A percentile compares a stretch with the other conserved stretches of the same genome.
phyloP scores from a whole-genome alignment of 83 land plant genomes.

The Diphasiastrum complanatum region DNA sequence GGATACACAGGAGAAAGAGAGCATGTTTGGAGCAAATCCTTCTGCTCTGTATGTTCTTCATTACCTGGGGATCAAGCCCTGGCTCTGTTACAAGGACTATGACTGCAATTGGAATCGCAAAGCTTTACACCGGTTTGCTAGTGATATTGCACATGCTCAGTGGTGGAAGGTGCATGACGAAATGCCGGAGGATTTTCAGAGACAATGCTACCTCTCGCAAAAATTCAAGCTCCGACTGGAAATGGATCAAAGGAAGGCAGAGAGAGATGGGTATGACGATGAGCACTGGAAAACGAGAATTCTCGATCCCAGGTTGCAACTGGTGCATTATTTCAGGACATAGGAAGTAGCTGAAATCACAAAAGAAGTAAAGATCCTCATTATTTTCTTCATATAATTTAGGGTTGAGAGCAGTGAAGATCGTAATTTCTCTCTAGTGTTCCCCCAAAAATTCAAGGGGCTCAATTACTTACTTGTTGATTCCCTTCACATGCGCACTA shows the following conservation, averaged over 20 bases:
- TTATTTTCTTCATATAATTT: too few relatives aligned
- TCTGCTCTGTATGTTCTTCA: constrained; percentile 36
- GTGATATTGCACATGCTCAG: constrained; percentile 6
- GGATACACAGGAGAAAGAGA: constrained; percentile 30
- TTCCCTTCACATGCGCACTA: too few relatives aligned
- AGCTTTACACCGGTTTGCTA: constrained; percentile 6
- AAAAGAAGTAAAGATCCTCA: too few relatives aligned
- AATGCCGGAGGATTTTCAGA: constrained; percentile 1
- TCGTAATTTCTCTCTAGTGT: too few relatives aligned
- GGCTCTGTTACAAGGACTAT: constrained; percentile 54
- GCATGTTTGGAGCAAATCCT: constrained; percentile 37
- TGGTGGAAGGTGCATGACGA: constrained; percentile 13
- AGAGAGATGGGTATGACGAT: not conserved
- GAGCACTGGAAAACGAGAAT: constrained; percentile 9
- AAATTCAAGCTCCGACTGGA: not conserved
- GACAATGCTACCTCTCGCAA: not conserved
- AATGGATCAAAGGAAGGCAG: constrained; percentile 7
- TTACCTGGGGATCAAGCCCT: constrained; percentile 63
- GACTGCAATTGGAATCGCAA: constrained; percentile 15
- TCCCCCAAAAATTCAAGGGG: too few relatives aligned
- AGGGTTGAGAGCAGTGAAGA: too few relatives aligned
- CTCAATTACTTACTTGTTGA: too few relatives aligned
- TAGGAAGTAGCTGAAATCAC: too few relatives aligned
- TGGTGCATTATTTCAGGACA: too few relatives aligned
- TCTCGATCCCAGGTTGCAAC: constrained; percentile 7